These are phyloP conservation scores for Candida ulmi DNA, from an alignment of 805 yeast species.

Conservation along the genomic window DNA sequence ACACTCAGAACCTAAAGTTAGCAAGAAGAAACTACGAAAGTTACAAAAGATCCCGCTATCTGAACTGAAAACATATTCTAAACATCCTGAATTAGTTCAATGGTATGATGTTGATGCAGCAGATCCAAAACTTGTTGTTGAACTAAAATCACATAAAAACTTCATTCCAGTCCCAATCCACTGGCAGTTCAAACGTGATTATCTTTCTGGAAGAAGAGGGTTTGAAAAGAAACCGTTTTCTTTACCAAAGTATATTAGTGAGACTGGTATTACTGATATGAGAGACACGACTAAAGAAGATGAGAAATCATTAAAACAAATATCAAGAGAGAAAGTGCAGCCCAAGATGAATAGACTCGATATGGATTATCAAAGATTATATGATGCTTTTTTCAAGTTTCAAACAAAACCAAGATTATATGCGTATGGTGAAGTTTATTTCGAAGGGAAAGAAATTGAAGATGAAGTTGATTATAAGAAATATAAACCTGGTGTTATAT, in stretches of 20 bases:
- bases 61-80: constrained; percentile 52
- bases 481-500: constrained; percentile 63
- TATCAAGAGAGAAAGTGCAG: constrained; percentile 77
- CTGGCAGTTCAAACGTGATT: constrained; percentile 80
- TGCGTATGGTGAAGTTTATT: constrained; percentile 70
- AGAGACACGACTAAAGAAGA: constrained; percentile 54
- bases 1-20: constrained; percentile 23
- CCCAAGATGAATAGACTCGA: constrained; percentile 86
- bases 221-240: constrained; percentile 65
- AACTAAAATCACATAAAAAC: constrained; percentile 60
- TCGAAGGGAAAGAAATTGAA: constrained; percentile 65
- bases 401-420: constrained; percentile 70
- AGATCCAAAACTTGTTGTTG: constrained; percentile 64
- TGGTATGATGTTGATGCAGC: constrained; percentile 85
- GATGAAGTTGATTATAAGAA: constrained; percentile 39
- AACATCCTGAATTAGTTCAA: constrained; percentile 70
- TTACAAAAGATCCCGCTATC: constrained; percentile 59
- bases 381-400: constrained; percentile 80
- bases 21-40: constrained; percentile 48
- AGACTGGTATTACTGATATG: constrained; percentile 86
- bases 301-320: constrained; percentile 54
- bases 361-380: constrained; percentile 74
- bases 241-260: constrained; percentile 70
- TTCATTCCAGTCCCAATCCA: constrained; percentile 74
- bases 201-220: constrained; percentile 59